These are phyloP conservation scores for Taiwanofungus camphoratus DNA, from an alignment of 1,284 basidiomycete genomes.

Conservation along the genomic window DNA sequence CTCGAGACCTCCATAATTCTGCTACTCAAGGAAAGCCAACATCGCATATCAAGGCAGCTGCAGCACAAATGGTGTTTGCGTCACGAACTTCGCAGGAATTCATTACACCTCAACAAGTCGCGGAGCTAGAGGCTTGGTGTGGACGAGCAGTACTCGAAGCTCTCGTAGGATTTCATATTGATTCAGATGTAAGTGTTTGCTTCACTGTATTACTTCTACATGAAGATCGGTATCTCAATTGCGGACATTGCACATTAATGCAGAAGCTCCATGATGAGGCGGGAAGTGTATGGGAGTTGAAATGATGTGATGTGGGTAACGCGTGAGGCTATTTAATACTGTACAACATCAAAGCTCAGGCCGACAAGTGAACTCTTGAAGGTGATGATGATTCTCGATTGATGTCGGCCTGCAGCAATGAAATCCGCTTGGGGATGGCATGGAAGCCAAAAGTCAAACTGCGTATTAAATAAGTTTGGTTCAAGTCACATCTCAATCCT, in stretches of 20 bases:
- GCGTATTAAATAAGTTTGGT: too few species aligned
- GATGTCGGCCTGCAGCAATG: too few species aligned
- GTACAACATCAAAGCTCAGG: too few species aligned
- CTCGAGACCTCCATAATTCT: slow-evolving; percentile 23
- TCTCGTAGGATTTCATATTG: slow-evolving; percentile 32
- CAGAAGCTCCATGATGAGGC: slow-evolving; percentile 32
- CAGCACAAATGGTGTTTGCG: slow-evolving; percentile 84
- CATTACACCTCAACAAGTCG: slow-evolving; percentile 67
- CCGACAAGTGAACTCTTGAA: too few species aligned
- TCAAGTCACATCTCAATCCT: too few species aligned
- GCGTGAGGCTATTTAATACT: too few species aligned
- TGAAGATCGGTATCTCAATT: too few species aligned
- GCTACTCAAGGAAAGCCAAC: slow-evolving; percentile 22
- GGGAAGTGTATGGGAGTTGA: slow-evolving; percentile 36
- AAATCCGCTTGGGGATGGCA: too few species aligned
- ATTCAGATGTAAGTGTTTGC: slow-evolving; percentile 38
- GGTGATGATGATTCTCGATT: too few species aligned
- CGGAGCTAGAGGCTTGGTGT: slow-evolving; percentile 61
- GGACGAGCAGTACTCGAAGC: slow-evolving; percentile 49
- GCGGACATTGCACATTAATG: too few species aligned
- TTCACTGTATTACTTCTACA: slow-evolving; percentile 6
- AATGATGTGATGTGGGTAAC: not conserved
- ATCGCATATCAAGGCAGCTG: slow-evolving; percentile 63
- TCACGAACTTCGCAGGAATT: slow-evolving; percentile 70
- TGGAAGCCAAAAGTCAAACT: too few species aligned